phyloP scores from a whole-genome alignment of 139 green algal species.

The Haematococcus lacustris region DNA sequence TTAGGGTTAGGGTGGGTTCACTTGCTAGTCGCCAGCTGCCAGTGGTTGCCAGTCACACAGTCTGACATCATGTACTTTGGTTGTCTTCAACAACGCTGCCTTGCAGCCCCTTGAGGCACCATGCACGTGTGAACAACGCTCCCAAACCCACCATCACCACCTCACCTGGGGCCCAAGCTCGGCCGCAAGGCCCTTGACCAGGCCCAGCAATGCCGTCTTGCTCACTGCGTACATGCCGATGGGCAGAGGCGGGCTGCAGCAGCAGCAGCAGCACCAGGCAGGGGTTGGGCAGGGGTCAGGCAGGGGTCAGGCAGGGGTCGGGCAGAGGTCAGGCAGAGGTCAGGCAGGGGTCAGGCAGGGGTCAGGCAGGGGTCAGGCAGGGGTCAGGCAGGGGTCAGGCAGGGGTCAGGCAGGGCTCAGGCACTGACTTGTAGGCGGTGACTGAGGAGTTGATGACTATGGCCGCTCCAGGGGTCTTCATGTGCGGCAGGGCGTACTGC shows the following conservation, averaged over 20 bases:
- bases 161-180: constrained; percentile 60
- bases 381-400: no score
- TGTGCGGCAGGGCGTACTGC: constrained; percentile 55
- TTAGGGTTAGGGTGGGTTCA: no score
- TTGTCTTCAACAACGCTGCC: background rate
- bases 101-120: background rate
- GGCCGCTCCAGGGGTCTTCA: constrained; percentile 44
- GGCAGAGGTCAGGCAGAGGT: no score
- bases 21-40: no score
- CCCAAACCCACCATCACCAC: background rate
- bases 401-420: constrained; percentile 52
- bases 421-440: constrained; percentile 71
- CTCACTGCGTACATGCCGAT: constrained; percentile 78
- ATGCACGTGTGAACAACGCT: no score
- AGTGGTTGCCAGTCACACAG: no score
- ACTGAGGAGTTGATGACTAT: constrained; percentile 82
- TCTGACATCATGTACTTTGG: background rate
- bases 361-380: no score
- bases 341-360: no score
- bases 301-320: no score
- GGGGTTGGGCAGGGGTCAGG: no score
- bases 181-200: constrained; percentile 85
- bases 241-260: constrained; percentile 55
- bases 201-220: constrained; percentile 90
- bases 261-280: constrained; percentile 19